A percentile compares a stretch with the other conserved stretches of the same genome.
Evolutionary conservation across 768 basidiomycete genomes (phyloP).

Genomic region (Leucogyrophana mollusca): DNA sequence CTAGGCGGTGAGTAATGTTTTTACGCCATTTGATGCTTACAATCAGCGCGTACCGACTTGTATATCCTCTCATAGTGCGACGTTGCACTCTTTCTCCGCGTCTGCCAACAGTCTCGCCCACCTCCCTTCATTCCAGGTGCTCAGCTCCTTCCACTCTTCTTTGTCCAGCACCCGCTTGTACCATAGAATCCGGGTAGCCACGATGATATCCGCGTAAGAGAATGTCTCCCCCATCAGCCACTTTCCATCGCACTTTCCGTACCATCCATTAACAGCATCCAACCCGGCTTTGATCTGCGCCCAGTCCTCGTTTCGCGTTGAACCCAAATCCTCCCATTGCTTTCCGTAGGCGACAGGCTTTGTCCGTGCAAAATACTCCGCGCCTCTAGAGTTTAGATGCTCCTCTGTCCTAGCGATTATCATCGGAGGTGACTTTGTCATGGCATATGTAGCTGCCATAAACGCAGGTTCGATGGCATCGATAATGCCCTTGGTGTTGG

Average conservation of each 20-base stretch:
- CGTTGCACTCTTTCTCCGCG: conserved; percentile 24
- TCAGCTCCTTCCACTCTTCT: conserved; percentile 26
- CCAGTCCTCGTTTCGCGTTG: conserved; percentile 13
- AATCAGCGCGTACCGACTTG: too few relatives aligned
- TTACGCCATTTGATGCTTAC: too few relatives aligned
- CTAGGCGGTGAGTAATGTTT: too few relatives aligned
- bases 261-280: conserved; percentile 13
- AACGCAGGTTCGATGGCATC: conserved; percentile 13
- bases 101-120: conserved; percentile 24
- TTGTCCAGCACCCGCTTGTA: conserved; percentile 15
- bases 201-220: conserved; percentile 30
- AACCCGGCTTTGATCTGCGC: conserved; percentile 13
- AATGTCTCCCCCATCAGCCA: conserved; percentile 30
- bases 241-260: conserved; percentile 21
- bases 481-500: conserved; percentile 20
- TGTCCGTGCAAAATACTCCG: conserved; percentile 29
- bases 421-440: conserved; percentile 2
- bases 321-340: conserved; percentile 7
- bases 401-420: background rate
- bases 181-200: conserved; percentile 14
- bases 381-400: conserved; percentile 26
- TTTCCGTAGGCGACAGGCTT: conserved; percentile 2
- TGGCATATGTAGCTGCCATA: background rate
- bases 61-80: too few relatives aligned
- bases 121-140: conserved; percentile 21